Evolutionary conservation across 2,329 filamentous ascomycete genomes (phyloP), one percentile per base, ranked within the genome.

Genomic region (Cephalotrichum gorgonifer): DNA sequence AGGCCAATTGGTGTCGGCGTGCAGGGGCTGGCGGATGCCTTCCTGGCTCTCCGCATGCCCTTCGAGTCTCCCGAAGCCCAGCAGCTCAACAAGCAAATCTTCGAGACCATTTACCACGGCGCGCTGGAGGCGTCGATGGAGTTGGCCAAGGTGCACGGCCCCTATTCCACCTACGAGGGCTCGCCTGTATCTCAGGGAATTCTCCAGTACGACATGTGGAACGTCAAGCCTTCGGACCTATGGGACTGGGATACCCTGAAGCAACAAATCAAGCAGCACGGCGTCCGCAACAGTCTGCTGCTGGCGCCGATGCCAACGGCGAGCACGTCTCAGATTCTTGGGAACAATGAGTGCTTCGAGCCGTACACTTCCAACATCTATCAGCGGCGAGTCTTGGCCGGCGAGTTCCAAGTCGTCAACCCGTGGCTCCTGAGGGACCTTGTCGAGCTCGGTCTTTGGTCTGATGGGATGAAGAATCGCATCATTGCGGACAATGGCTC

Each of bases 281-380:
- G 93, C 70, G 79, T 96, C 33, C 90, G 91, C 67, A 98, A 98
- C 83, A 94, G 87, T 65, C 73, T 98, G 60, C 79, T 98, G 53
- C 79, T 97, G 58, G 93, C 93, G 3, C 93, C 93, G 53, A 98
- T 98, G 93, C 93, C 93, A 25, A 98, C 93, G 61, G 93, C 93
- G 50, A 93, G 86, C 55, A 98, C 93, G 33, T 95, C 88, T 52
- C 93, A 98, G 74, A 98, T 98, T 64, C 77, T 98, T 58, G 93
- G 93, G 60, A 95, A 96, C 79, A 98, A 98, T 67, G 93, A 98
- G 73, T 98, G 93, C 77, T 98, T 98, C 66, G 93, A 98, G 77
- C 93, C 93, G 38, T 98, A 98, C 74, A 98, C 93, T 4, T 97
- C 91, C 59, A 98, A 98, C 78, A 98, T 98, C 68, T 98, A 98